phyloP scores from a whole-genome alignment of 352 stramenopile species.

The Pythium folliculosum region DNA sequence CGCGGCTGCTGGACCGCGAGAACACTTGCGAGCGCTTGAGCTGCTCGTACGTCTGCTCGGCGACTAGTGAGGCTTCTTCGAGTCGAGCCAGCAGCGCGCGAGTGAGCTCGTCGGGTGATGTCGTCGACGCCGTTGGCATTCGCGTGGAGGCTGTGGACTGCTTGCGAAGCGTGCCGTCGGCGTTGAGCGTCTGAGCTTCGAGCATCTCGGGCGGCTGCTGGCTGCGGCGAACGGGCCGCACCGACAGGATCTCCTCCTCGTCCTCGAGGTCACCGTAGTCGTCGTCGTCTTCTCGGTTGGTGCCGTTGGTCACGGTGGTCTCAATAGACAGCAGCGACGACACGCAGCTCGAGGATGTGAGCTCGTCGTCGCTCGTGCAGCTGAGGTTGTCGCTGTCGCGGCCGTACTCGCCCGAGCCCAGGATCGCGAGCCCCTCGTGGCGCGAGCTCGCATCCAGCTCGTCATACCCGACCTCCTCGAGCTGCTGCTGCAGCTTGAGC shows the following conservation, averaged over 20 bases:
- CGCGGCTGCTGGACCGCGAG: constrained; percentile 7
- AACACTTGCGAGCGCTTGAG: constrained; percentile 6
- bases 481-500: constrained; percentile 25
- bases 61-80: constrained; percentile 6
- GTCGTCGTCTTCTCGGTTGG: not conserved
- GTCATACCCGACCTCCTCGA: constrained; percentile 20
- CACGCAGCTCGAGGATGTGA: not conserved
- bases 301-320: not conserved
- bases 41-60: constrained; percentile 13
- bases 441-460: constrained; percentile 10
- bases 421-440: constrained; percentile 14
- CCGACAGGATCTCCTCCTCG: constrained; percentile 22
- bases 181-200: constrained; percentile 25
- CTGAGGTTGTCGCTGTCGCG: not conserved
- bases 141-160: constrained; percentile 18
- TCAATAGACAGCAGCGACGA: not conserved
- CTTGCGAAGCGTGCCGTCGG: constrained; percentile 31
- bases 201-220: constrained; percentile 29
- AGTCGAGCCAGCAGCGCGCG: constrained; percentile 7
- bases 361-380: constrained; percentile 2
- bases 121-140: not conserved
- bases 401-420: constrained; percentile 20
- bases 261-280: constrained; percentile 7
- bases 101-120: not conserved
- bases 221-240: constrained; percentile 26